A percentile compares a stretch with the other conserved stretches of the same genome.
Evolutionary conservation across 768 basidiomycete genomes (phyloP).

Genomic region (Dioszegia crocea): DNA sequence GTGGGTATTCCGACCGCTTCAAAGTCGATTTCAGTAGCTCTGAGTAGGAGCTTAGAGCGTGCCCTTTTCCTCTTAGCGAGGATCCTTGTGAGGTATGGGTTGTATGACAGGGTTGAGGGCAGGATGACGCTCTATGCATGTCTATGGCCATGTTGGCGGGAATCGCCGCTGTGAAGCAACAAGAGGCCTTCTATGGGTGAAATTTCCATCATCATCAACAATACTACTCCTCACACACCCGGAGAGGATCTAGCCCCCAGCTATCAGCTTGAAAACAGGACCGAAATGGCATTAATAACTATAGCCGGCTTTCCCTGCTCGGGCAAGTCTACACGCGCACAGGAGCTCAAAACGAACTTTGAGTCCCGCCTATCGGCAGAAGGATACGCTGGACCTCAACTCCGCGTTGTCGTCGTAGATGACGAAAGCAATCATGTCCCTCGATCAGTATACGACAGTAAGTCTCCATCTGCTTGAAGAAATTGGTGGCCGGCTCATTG

Average conservation of each 20-base stretch:
- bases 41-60: too few species aligned
- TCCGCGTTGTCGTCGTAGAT: slow-evolving; percentile 58
- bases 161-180: too few species aligned
- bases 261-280: neutral
- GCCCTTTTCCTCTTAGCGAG: too few species aligned
- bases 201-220: too few species aligned
- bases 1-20: neutral
- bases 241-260: neutral
- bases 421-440: slow-evolving; percentile 67
- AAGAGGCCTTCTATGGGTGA: too few species aligned
- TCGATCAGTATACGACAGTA: slow-evolving; percentile 71
- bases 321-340: slow-evolving; percentile 74
- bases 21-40: too few species aligned
- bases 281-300: slow-evolving; percentile 81
- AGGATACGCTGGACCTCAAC: slow-evolving; percentile 58
- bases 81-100: too few species aligned
- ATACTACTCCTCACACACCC: too few species aligned
- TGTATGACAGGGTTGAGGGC: too few species aligned
- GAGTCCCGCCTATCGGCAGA: slow-evolving; percentile 56
- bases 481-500: neutral
- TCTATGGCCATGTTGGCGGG: too few species aligned
- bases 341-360: slow-evolving; percentile 62
- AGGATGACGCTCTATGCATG: too few species aligned
- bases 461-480: slow-evolving; percentile 18
- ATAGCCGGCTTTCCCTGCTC: slow-evolving; percentile 81